A percentile compares a stretch with the other conserved stretches of the same genome.
These are phyloP conservation scores for Thalassia testudinum DNA, from an alignment of 116 monocot species.

Conservation along the genomic window DNA sequence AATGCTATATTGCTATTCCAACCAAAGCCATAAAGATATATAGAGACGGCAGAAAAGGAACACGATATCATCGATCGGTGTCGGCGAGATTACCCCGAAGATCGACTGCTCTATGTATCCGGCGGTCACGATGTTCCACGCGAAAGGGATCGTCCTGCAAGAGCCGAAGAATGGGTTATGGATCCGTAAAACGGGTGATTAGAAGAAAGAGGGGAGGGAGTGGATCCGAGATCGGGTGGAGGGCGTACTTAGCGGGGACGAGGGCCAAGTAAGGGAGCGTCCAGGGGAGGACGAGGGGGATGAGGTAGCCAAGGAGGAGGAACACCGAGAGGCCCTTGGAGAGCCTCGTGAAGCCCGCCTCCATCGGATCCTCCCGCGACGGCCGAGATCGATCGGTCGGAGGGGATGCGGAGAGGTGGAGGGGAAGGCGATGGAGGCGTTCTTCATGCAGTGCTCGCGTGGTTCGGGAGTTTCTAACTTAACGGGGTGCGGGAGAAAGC, in stretches of 20 bases:
- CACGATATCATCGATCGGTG: background rate
- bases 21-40: too few relatives aligned
- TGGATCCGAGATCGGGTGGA: background rate
- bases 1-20: background rate
- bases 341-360: constrained; percentile 4
- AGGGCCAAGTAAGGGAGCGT: constrained; percentile 5
- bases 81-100: constrained; percentile 2
- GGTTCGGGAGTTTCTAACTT: too few relatives aligned
- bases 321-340: constrained; percentile 5
- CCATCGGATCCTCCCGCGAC: too few relatives aligned
- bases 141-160: constrained; percentile 10
- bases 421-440: too few relatives aligned
- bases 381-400: too few relatives aligned
- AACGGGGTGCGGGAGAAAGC: too few relatives aligned
- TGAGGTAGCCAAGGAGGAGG: constrained; percentile 3
- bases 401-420: too few relatives aligned
- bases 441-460: too few relatives aligned
- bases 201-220: background rate
- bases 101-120: constrained; percentile 7
- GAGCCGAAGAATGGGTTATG: background rate
- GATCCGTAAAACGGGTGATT: background rate
- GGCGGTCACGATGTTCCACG: constrained; percentile 9
- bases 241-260: constrained; percentile 1
- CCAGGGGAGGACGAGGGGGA: constrained; percentile 5
- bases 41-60: background rate